These are phyloP conservation scores for Ganoderma lingzhi DNA, from an alignment of 1,284 basidiomycete species.

Conservation along the genomic window DNA sequence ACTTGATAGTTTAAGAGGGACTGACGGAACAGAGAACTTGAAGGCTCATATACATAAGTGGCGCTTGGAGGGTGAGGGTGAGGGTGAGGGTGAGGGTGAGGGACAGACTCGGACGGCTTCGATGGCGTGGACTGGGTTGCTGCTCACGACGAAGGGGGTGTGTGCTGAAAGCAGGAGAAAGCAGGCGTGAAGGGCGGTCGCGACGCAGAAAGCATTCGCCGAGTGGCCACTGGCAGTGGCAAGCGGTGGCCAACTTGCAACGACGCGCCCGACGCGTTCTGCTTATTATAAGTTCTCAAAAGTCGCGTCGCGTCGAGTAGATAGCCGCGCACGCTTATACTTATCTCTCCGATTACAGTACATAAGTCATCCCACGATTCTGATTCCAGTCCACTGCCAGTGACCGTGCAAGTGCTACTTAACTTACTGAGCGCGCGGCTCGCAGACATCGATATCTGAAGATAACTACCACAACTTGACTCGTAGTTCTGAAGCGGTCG, in stretches of 20 bases:
- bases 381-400: too few relatives aligned
- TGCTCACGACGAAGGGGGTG: not conserved
- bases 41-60: not conserved
- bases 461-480: too few relatives aligned
- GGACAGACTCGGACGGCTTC: not conserved
- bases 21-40: not conserved
- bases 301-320: constrained; percentile 3
- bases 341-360: too few relatives aligned
- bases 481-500: too few relatives aligned
- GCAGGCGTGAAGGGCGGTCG: not conserved
- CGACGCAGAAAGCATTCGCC: not conserved
- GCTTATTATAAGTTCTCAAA: not conserved
- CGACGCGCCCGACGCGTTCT: not conserved
- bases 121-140: not conserved
- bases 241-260: not conserved
- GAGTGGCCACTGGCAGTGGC: not conserved
- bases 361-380: too few relatives aligned
- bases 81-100: not conserved
- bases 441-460: too few relatives aligned
- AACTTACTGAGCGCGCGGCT: too few relatives aligned
- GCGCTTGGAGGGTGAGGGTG: not conserved
- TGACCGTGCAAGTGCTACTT: too few relatives aligned
- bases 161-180: not conserved
- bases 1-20: not conserved
- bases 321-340: not conserved